phyloP scores from a whole-genome alignment of 306 rosid species.

The Glycyrrhiza uralensis region DNA sequence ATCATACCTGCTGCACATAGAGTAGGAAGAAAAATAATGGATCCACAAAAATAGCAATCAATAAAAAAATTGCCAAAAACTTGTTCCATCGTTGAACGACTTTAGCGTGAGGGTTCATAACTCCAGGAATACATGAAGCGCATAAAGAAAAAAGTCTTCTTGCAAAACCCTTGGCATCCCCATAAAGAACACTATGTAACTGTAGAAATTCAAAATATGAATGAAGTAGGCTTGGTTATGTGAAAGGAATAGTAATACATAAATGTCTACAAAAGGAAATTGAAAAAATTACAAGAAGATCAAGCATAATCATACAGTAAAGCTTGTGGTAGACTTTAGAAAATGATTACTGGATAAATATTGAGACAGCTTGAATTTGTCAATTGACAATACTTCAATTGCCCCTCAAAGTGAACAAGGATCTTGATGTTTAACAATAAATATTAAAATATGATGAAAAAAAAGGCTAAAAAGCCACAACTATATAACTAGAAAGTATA shows the following conservation, averaged over 20 bases:
- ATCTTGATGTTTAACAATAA: not conserved
- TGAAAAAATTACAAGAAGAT: slow-evolving; percentile 3
- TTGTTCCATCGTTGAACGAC: slow-evolving; percentile 69
- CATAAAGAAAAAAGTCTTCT: slow-evolving; percentile 48
- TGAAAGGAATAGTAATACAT: not conserved
- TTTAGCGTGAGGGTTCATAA: slow-evolving; percentile 78
- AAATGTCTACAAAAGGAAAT: slow-evolving; percentile 6
- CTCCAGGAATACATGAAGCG: slow-evolving; percentile 57
- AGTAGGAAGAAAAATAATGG: slow-evolving; percentile 77
- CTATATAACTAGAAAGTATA: not conserved
- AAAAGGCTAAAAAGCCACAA: not conserved
- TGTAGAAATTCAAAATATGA: slow-evolving; percentile 30
- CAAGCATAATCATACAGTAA: not conserved
- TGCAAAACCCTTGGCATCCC: slow-evolving; percentile 80
- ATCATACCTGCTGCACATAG: slow-evolving; percentile 44
- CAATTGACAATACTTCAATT: not conserved
- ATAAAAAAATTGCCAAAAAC: slow-evolving; percentile 66
- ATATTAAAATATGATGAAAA: not conserved
- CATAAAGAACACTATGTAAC: slow-evolving; percentile 69
- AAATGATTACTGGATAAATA: not conserved
- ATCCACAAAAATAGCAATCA: slow-evolving; percentile 70
- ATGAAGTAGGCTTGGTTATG: not conserved
- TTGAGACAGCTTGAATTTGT: not conserved
- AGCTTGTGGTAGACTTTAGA: not conserved
- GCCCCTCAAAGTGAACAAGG: not conserved